Base-by-base conservation (phyloP, 345 rosid species). In the Gossypium longicalyx region DNA sequence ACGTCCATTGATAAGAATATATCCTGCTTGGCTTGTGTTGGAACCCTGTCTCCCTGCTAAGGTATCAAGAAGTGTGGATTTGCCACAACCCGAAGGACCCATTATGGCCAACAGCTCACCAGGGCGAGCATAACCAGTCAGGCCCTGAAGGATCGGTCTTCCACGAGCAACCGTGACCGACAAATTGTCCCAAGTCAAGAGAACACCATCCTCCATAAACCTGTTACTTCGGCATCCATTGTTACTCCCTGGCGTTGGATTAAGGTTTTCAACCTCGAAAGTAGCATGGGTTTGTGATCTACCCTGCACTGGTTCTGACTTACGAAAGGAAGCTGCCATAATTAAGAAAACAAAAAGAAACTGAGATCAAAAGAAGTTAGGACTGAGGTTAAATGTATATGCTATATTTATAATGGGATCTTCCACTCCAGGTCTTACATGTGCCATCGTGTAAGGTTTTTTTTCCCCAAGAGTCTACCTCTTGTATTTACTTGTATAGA, bases 81-180 rank as follows among this genome's bases (percentile, higher is more conserved):
- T 81, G 77, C 91, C 91, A 25, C 77, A 81, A 23, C 91, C 91
- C 2, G 91, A 88, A 70, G 91, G 92, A 57, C 92, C 88, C 92
- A 86, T 82, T 1, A 88, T 82, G 9, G 85, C 88, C 76, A 88
- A 66, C 29, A 88, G 71, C 74, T 85, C 77, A 19, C 90, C 88
- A 1, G 92, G 88, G 7, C 76, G 71, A 8, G 87, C 88, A 60
- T 77, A 83, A 2, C 90, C 92, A 9, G 82, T 84, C 2, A 82
- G 25, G 43, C 81, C 89, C 38, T 78, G 77, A 4, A 88, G 82
- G 58, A 86, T 79, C 2, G 83, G 58, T 64, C 60, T 74, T 20
- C 79, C 65, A 12, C 74, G 25, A 0, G 78, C n/a, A 15, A 81
- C 84, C 0, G 74, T 80, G 29, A 86, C 87, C 81, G 80, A 84